Percentiles rank a stretch among this genome's conserved stretches.
Evolutionary conservation across 192 early-diverging fungal species (phyloP).

Genomic region (Podila clonocystis): DNA sequence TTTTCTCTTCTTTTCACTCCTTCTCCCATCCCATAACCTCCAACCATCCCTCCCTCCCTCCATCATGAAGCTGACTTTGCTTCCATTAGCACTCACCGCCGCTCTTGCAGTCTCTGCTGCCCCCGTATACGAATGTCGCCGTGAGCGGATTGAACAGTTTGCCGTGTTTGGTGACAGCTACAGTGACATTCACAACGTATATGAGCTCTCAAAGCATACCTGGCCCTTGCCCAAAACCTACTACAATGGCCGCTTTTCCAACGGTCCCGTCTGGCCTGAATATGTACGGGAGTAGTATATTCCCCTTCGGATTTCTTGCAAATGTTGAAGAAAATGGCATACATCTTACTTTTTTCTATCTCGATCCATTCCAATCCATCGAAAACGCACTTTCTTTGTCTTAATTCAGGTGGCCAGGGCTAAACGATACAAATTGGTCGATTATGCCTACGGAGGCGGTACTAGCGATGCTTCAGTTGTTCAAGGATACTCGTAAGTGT

Average conservation of each 20-base stretch:
- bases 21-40: neutral
- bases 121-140: neutral
- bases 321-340: neutral
- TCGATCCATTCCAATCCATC: no score
- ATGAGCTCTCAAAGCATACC: constrained; percentile 18
- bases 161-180: constrained; percentile 67
- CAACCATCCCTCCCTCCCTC: neutral
- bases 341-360: neutral
- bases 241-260: constrained; percentile 55
- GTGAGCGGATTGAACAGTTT: constrained; percentile 45
- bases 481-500: constrained; percentile 24
- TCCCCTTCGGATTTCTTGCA: neutral
- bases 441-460: constrained; percentile 56
- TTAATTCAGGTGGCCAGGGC: constrained; percentile 10
- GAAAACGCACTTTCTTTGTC: neutral
- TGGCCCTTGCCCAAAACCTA: constrained; percentile 25
- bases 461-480: constrained; percentile 39
- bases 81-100: neutral
- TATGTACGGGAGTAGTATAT: constrained; percentile 24
- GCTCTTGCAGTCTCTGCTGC: neutral
- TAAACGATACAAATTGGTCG: constrained; percentile 22
- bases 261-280: constrained; percentile 60
- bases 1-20: neutral
- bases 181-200: constrained; percentile 59
- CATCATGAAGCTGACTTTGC: neutral